Conservation (phyloP, 2,329 filamentous ascomycete species). For the Ambrosiella cleistominuta region DNA sequence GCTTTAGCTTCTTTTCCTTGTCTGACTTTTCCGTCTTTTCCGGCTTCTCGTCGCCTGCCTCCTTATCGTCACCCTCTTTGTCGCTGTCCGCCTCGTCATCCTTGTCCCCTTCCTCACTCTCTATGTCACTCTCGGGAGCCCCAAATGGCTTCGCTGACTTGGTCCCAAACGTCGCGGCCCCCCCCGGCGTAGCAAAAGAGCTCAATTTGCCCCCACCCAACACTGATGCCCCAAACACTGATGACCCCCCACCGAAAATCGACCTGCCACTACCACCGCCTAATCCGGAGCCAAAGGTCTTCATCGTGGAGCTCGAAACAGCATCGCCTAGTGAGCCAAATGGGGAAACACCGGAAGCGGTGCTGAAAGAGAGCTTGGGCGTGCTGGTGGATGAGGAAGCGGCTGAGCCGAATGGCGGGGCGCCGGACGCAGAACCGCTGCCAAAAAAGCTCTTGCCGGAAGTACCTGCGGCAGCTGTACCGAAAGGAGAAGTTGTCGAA, state of each 20-base stretch:
- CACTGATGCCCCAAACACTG: constrained; percentile 42
- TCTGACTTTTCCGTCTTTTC: constrained; percentile 15
- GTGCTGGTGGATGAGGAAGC: constrained; percentile 14
- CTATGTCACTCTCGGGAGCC: constrained; percentile 49
- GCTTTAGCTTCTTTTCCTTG: constrained; percentile 42
- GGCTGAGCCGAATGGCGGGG: constrained; percentile 19
- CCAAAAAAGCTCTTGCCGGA: constrained; percentile 15
- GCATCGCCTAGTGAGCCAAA: constrained; percentile 24
- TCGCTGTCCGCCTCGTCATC: constrained; percentile 33
- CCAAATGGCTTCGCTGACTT: constrained; percentile 61
- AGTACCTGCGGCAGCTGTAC: constrained; percentile 26
- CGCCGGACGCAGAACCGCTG: constrained; percentile 16
- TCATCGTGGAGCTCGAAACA: constrained; percentile 20
- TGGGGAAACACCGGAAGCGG: constrained; percentile 25
- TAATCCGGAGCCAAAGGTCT: constrained; percentile 27
- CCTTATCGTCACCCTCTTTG: constrained; percentile 29
- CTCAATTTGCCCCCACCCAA: constrained; percentile 21
- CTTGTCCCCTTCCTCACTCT: constrained; percentile 27
- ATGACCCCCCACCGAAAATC: constrained; percentile 26
- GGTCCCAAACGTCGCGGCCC: constrained; percentile 23
- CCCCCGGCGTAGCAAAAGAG: constrained; percentile 45
- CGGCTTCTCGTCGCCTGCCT: not conserved
- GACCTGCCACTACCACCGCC: constrained; percentile 20
- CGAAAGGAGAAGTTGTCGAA: constrained; percentile 46
- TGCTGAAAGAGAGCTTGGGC: constrained; percentile 34